Conservation (phyloP, 78 protist genomes). For the Chrysochromulina tobinii region DNA sequence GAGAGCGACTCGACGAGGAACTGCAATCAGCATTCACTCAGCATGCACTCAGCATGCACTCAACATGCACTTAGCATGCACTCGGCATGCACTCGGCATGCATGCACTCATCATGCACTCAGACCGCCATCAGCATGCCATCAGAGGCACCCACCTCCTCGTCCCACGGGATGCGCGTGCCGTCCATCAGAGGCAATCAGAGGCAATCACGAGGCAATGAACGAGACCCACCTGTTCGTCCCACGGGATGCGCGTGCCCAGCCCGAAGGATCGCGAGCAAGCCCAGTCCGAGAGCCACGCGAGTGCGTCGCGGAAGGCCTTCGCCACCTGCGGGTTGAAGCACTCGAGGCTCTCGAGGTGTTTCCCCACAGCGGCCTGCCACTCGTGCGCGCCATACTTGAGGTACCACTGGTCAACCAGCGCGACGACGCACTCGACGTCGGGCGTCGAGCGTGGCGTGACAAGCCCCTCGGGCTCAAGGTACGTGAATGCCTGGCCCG, state of each 20-base stretch:
- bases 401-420: constrained; percentile 98
- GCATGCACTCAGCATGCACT: background rate
- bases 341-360: constrained; percentile 60
- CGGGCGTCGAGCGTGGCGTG: constrained; percentile 88
- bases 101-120: too few species aligned
- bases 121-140: too few species aligned
- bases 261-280: constrained; percentile 97
- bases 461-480: constrained; percentile 94
- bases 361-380: constrained; percentile 71
- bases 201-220: too few species aligned
- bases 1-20: constrained; percentile 98
- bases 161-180: constrained; percentile 6
- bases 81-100: too few species aligned
- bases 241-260: constrained; percentile 97
- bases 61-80: too few species aligned
- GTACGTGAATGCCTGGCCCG: constrained; percentile 71
- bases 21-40: background rate
- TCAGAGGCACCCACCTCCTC: too few species aligned
- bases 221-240: constrained; percentile 27
- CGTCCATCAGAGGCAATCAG: background rate
- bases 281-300: constrained; percentile 96
- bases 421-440: constrained; percentile 97
- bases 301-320: constrained; percentile 64
- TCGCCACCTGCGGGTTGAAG: constrained; percentile 33
- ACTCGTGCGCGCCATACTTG: constrained; percentile 93